Evolutionary conservation across 352 stramenopile genomes (phyloP).

Genomic region (Globisporangium spiculum): DNA sequence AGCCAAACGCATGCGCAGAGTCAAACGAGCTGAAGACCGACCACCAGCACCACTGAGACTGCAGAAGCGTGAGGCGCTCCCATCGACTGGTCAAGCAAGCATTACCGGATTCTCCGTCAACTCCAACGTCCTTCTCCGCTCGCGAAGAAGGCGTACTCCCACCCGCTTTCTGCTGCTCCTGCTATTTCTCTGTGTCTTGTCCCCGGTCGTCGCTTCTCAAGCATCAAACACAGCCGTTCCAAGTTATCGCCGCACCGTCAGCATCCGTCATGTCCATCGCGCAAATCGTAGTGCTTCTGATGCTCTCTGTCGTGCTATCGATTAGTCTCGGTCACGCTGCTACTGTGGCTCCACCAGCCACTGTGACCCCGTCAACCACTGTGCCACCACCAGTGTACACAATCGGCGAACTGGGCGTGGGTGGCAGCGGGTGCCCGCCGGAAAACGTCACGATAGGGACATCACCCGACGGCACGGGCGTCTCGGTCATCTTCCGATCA

Average conservation of each 20-base stretch:
- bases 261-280: not conserved
- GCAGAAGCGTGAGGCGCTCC: not conserved
- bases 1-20: not conserved
- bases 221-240: no score
- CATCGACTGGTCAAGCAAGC: not conserved
- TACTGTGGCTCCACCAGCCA: not conserved
- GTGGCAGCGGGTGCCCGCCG: slow-evolving; percentile 24
- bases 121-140: slow-evolving; percentile 3
- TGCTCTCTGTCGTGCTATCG: not conserved
- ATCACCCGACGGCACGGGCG: slow-evolving; percentile 19
- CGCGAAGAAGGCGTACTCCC: slow-evolving; percentile 9
- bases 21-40: not conserved
- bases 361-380: not conserved
- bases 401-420: slow-evolving; percentile 17
- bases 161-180: not conserved
- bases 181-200: not conserved
- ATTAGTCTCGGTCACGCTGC: not conserved
- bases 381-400: slow-evolving; percentile 4
- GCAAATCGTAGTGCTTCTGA: not conserved
- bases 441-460: slow-evolving; percentile 7
- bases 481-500: slow-evolving; percentile 30
- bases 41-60: not conserved
- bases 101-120: slow-evolving; percentile 11
- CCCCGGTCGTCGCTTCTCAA: not conserved
- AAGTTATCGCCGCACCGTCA: not conserved